Percentiles rank a stretch among this genome's conserved stretches.
These are phyloP conservation scores for Rhodotorula sp. DNA, from an alignment of 1,284 basidiomycete genomes.

Conservation along the genomic window DNA sequence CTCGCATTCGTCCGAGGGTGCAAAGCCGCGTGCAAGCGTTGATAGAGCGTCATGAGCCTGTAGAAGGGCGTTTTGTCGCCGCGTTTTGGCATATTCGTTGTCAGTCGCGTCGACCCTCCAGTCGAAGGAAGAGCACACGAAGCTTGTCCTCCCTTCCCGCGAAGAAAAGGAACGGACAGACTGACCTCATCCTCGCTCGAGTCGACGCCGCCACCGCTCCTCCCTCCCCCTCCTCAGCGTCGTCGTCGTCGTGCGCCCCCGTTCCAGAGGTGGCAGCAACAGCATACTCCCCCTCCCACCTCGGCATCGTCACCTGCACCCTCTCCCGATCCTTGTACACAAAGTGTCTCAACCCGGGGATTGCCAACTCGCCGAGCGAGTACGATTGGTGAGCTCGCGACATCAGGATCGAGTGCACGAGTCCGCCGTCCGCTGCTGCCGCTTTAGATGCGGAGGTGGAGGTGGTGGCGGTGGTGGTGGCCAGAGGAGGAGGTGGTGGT, in stretches of 20 bases:
- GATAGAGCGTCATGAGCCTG: constrained; percentile 79
- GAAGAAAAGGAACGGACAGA: too few species aligned
- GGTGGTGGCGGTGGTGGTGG: too few species aligned
- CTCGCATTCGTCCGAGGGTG: constrained; percentile 61
- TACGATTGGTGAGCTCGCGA: constrained; percentile 58
- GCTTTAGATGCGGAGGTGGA: not conserved
- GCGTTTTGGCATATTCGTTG: too few species aligned
- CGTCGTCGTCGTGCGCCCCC: too few species aligned
- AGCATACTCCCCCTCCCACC: constrained; percentile 79
- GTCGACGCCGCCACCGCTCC: too few species aligned
- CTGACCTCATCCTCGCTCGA: constrained; percentile 49
- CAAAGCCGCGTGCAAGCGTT: constrained; percentile 75
- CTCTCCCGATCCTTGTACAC: constrained; percentile 85
- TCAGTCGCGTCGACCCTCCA: too few species aligned
- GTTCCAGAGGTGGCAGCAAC: constrained; percentile 32
- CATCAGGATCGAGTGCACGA: constrained; percentile 59
- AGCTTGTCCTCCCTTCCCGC: too few species aligned
- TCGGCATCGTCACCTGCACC: constrained; percentile 82
- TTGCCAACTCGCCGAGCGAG: constrained; percentile 62
- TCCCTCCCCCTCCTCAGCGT: too few species aligned
- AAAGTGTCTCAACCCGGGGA: constrained; percentile 89
- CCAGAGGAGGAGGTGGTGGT: not conserved
- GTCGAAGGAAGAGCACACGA: too few species aligned
- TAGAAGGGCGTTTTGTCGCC: too few species aligned
- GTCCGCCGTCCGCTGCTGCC: constrained; percentile 4